Base-by-base conservation (phyloP, 345 rosid species). In the Durio zibethinus region DNA sequence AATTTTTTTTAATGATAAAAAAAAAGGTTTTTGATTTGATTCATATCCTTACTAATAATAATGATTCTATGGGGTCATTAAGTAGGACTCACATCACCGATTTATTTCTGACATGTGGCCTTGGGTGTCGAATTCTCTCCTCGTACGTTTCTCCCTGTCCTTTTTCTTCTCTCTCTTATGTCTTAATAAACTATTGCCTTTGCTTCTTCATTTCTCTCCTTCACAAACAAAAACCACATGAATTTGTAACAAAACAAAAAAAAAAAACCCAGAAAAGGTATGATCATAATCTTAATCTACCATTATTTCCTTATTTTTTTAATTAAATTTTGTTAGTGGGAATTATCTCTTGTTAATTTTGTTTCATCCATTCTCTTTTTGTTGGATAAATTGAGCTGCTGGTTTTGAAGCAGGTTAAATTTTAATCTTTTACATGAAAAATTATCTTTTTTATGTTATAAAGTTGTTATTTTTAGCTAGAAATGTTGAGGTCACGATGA, bases 101-200 rank as follows among this genome's bases (percentile, higher is more conserved):
- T 80, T 5, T 35, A 5, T 20, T n/a, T 8, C 10, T 0, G 35
- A 80, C 88, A 89, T 88, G 90, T 93, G 93, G 79, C 85, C 82
- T 33, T 79, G 36, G 68, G 77, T 72, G 85, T 80, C 63, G 50
- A 20, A 4, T 21, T 35, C 72, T 33, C 62, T 56, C 21, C 86
- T 82, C 74, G 54, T 82, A 86, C 92, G 92, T 86, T 80, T 86
- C 88, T 72, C 71, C 57, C 16, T 76, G 78, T 7, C 2, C 10
- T 31, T 27, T 29, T 33, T 0, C 10, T n/a, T 65, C 12, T 48
- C 76, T 47, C 15, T 16, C 61, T 25, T 18, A 11, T 38, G 4
- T 38, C 25, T 57, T 31, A 2, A 57, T 54, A 74, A 9, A 29
- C 57, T 3, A 43, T 9, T 40, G 48, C 21, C 33, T 27, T 21